Evolutionary conservation across 2,329 filamentous ascomycete genomes (phyloP), one percentile per base, ranked within the genome.

Genomic region (Trichoderma sp.): DNA sequence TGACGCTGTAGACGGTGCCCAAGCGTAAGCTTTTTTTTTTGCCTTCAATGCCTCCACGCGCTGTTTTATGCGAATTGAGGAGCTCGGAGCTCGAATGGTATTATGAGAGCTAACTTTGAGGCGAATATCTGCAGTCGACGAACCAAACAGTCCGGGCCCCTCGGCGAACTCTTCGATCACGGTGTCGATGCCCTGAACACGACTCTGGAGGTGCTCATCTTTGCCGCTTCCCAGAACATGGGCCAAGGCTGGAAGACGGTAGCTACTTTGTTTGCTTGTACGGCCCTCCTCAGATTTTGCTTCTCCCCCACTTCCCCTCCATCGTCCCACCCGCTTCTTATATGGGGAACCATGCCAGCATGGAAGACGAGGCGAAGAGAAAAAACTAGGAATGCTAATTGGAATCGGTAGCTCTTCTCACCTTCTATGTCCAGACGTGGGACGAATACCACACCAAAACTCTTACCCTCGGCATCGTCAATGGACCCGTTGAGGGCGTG

Each of bases 361-460:
- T 10, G 7, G 39, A n/a, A 18, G 39, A 43, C 39, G 16, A 43
- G 39, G 18, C 5, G 18, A 26, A 18, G 34, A 32, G 24, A 4
- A 5, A 6, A 1, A 18, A 49, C 4, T 32, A 24, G 11, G 5
- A 61, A 58, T 64, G 16, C 56, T 61, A 70, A 74, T 55, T 64
- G 68, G 18, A 11, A 2, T 34, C 28, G 43, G 54, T 70, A 93
- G 91, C 92, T 7, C 88, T 95, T 69, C 84, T 96, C 75, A 97
- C 96, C n/a, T 99, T 99, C 81, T 98, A 98, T 80, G 91, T 98
- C 52, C 96, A 98, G 79, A 98, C 96, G 39, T 99, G 96, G 96
- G 96, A 99, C 77, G 96, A 98, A 79, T 99, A 98, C 82, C 95
- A 98, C 82, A 99, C 96, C 63, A 94, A 97, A 80, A 96, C 94